Percentiles rank a stretch among this genome's conserved stretches.
Conservation (phyloP, 139 green algal species). For the Chlorella sp. region DNA sequence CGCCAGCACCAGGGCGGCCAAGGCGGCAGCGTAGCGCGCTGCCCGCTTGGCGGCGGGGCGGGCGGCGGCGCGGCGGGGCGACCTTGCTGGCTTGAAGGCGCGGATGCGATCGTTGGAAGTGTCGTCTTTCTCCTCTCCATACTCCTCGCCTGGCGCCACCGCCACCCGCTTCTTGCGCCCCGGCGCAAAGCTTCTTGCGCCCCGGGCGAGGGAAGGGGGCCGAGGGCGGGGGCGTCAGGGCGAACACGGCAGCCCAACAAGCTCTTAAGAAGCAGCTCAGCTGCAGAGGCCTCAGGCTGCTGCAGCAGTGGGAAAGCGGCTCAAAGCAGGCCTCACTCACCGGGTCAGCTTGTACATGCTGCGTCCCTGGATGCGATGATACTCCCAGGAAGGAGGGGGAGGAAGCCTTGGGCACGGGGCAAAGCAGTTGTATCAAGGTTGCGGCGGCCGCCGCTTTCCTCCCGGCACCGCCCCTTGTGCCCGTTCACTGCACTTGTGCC, state of each 20-base stretch:
- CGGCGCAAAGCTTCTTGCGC: too few relatives aligned
- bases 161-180: background rate
- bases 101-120: too few relatives aligned
- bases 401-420: background rate
- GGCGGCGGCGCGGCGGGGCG: too few relatives aligned
- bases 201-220: too few relatives aligned
- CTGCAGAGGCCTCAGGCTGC: background rate
- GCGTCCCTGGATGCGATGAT: background rate
- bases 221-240: too few relatives aligned
- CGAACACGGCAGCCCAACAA: background rate
- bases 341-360: background rate
- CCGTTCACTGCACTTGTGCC: too few relatives aligned
- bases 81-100: background rate
- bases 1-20: background rate
- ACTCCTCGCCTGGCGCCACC: background rate
- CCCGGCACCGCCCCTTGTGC: too few relatives aligned
- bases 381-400: background rate
- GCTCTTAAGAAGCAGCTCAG: background rate
- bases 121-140: background rate
- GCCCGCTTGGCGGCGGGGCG: background rate
- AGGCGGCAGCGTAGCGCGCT: background rate
- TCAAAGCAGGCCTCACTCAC: background rate
- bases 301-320: background rate
- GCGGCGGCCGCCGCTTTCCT: too few relatives aligned
- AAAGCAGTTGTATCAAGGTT: too few relatives aligned